Evolutionary conservation across 305 asterid species (phyloP).

Genomic region (Nicotiana rustica): DNA sequence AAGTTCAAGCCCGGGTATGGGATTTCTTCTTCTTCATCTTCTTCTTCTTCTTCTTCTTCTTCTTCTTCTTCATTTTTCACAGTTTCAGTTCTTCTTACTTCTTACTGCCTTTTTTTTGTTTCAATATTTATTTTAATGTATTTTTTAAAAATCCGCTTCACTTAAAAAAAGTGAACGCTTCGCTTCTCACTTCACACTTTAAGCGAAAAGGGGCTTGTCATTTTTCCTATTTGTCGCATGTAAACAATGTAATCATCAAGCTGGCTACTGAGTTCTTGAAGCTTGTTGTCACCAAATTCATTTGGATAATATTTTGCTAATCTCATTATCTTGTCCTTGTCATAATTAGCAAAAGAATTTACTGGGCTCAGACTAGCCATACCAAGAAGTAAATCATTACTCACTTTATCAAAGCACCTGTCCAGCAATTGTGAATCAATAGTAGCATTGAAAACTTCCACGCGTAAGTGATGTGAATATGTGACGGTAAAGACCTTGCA

Average conservation of each 20-base stretch:
- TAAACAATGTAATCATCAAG: slow-evolving; percentile 31
- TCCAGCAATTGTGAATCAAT: slow-evolving; percentile 13
- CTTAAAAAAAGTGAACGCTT: no score
- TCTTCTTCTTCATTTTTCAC: no score
- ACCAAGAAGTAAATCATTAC: slow-evolving; percentile 20
- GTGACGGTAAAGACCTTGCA: not conserved
- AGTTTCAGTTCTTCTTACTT: no score
- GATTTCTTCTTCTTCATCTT: no score
- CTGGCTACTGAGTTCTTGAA: not conserved
- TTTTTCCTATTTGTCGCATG: not conserved
- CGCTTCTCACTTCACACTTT: no score
- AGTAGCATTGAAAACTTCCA: not conserved
- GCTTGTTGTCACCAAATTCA: not conserved
- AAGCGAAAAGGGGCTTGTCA: no score
- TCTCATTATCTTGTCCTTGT: slow-evolving; percentile 9
- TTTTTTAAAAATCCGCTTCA: no score
- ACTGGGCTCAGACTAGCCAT: not conserved
- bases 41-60: no score
- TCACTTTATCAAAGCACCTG: slow-evolving; percentile 25
- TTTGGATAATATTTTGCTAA: slow-evolving; percentile 16
- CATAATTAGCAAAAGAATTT: slow-evolving; percentile 15
- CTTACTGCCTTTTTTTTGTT: no score
- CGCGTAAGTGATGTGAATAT: not conserved
- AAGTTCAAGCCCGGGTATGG: no score
- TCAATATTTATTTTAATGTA: no score